phyloP scores from a whole-genome alignment of 148 eudicot genomes.

The Vaccinium darrowii region DNA sequence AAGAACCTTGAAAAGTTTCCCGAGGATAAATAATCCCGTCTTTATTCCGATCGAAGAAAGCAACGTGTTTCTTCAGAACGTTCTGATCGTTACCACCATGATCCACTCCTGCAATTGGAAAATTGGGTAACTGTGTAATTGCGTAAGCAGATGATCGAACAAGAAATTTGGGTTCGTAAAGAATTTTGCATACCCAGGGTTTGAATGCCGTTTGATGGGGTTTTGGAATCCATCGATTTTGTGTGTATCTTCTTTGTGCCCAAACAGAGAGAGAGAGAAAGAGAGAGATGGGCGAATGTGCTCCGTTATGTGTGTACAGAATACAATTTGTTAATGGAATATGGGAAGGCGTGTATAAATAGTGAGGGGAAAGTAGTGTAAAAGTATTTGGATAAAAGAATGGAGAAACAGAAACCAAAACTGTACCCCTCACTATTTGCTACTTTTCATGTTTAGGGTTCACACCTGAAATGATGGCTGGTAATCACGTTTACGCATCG shows the following conservation, averaged over 20 bases:
- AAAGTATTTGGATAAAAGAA: no score
- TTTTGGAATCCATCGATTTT: constrained; percentile 14
- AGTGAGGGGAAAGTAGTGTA: no score
- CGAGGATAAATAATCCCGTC: constrained; percentile 78
- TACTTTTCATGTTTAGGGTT: no score
- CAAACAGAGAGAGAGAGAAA: constrained; percentile 12
- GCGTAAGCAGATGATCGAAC: neutral
- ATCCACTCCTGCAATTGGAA: constrained; percentile 15
- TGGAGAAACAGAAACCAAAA: neutral
- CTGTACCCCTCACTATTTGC: no score
- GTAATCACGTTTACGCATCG: no score
- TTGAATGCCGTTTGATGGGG: neutral
- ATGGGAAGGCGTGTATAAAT: no score
- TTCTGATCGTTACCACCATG: constrained; percentile 20
- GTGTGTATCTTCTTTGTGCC: neutral
- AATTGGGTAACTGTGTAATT: neutral
- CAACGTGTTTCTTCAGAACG: constrained; percentile 55
- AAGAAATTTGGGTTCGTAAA: neutral
- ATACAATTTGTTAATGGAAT: no score
- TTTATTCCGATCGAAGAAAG: constrained; percentile 70
- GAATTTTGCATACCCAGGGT: neutral
- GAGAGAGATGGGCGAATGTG: neutral
- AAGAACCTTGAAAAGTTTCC: constrained; percentile 72
- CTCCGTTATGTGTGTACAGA: no score
- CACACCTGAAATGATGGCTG: no score